Evolutionary conservation across 2,329 filamentous ascomycete genomes (phyloP), one percentile per base, ranked within the genome.

Genomic region (Moelleriella libera): DNA sequence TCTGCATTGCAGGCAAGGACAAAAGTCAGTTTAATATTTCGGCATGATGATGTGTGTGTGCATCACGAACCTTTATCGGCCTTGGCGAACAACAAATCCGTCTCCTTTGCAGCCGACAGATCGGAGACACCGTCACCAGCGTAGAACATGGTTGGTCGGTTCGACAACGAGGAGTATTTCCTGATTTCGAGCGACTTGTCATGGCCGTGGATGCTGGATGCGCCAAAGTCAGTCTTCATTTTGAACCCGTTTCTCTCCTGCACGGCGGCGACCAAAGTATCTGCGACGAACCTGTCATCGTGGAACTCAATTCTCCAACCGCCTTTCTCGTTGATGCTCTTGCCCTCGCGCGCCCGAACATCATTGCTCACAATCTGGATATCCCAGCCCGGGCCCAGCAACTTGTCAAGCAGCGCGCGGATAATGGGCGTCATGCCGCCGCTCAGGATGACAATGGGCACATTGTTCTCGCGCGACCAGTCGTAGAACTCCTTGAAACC

Each of bases 401-500:
- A 74, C 56, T 85, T 80, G 52, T 83, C 76, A 50, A 98, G 72
- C 53, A 97, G 73, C 12, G 85, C 87, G 51, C 82, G 79, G 63
- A 98, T 96, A 57, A 97, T 79, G 39, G 90, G 90, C 56, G 81
- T 76, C 92, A 98, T 97, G 53, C 92, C 92, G 43, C 85, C 87
- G 52, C 85, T 92, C 34, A 98, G 73, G 28, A 98, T 85, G 21
- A 97, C 88, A 52, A 96, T 84, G 30, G 92, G 92, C 11, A 97
- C 80, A 62, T 94, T 89, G 67, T 90, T 82, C 53, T 74, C 72
- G 52, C 80, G 75, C 32, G 83, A 78, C 86, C 88, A 98, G 55
- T 79, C 67, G 68, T 88, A 90, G 68, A 97, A 98, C 56, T 84
- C 79, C 59, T 79, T 80, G 73, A 97, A 98, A 56, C 82, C 74